Conservation (phyloP, 345 rosid species). For the Rhizophora apiculata region DNA sequence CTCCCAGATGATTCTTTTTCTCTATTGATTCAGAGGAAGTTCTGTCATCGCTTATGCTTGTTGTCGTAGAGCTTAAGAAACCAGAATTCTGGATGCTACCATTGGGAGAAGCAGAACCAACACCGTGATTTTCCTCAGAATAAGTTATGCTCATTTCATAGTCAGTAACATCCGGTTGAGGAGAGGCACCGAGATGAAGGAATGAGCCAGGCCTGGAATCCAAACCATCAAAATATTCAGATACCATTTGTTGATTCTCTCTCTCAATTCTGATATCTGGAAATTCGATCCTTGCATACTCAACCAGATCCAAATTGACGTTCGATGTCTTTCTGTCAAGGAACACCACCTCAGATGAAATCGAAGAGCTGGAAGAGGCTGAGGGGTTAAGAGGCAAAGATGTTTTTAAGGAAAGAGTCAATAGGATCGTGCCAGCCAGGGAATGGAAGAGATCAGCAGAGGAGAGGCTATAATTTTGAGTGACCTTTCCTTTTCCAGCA, state of each 20-base stretch:
- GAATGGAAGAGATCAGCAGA: constrained; percentile 95
- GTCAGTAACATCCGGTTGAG: constrained; percentile 33
- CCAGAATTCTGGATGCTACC: constrained; percentile 46
- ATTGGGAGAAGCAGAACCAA: constrained; percentile 32
- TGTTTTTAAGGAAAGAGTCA: constrained; percentile 56
- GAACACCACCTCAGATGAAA: constrained; percentile 78
- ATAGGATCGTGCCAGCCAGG: constrained; percentile 79
- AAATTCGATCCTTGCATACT: constrained; percentile 84
- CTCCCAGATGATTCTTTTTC: constrained; percentile 31
- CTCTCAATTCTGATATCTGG: constrained; percentile 62
- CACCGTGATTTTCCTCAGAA: constrained; percentile 37
- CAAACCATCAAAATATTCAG: constrained; percentile 60
- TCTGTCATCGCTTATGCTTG: constrained; percentile 70
- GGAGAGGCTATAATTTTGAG: constrained; percentile 69
- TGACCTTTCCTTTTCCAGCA: constrained; percentile 61
- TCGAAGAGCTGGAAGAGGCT: constrained; percentile 43
- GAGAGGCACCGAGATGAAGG: constrained; percentile 66
- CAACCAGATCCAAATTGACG: constrained; percentile 48
- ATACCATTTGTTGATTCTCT: constrained; percentile 81
- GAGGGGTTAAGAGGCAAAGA: constrained; percentile 29
- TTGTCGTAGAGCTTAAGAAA: constrained; percentile 64
- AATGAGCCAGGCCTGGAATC: constrained; percentile 40
- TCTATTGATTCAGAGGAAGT: constrained; percentile 60
- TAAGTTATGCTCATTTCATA: constrained; percentile 50
- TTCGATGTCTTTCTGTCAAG: constrained; percentile 60